Evolutionary conservation across 2,329 filamentous ascomycete species (phyloP).

Genomic region (Ustulina deusta): DNA sequence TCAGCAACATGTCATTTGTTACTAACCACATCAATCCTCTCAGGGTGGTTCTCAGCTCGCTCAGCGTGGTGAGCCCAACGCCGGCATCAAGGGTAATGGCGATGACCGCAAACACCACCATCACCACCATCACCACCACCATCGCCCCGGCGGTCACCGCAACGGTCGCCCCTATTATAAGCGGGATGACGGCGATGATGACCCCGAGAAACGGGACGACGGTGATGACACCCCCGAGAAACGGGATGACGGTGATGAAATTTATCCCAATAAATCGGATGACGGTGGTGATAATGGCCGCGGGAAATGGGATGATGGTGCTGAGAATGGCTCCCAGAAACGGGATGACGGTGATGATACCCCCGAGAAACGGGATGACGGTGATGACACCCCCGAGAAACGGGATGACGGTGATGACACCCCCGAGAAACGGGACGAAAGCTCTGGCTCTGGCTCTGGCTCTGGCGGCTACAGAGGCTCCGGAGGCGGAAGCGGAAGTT

Average conservation of each 20-base stretch:
- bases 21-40: constrained; percentile 3
- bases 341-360: too few species aligned
- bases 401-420: neutral
- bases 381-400: neutral
- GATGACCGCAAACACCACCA: neutral
- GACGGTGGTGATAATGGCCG: neutral
- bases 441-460: neutral
- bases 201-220: neutral
- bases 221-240: neutral
- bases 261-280: neutral
- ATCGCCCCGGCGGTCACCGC: constrained; percentile 2
- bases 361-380: too few species aligned
- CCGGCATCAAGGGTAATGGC: constrained; percentile 10
- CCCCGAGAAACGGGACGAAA: neutral
- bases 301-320: too few species aligned
- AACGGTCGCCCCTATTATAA: constrained; percentile 1
- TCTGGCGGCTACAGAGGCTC: neutral
- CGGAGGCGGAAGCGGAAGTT: too few species aligned
- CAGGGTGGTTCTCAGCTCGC: constrained; percentile 22
- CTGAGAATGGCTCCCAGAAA: too few species aligned
- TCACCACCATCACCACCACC: constrained; percentile 16
- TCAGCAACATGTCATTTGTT: neutral
- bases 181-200: constrained; percentile 6
- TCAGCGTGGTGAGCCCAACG: constrained; percentile 23
- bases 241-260: neutral